A percentile compares a stretch with the other conserved stretches of the same genome.
These are phyloP conservation scores for Penicillium simplicissimum DNA, from an alignment of 495 filamentous ascomycete genomes.

Conservation along the genomic window DNA sequence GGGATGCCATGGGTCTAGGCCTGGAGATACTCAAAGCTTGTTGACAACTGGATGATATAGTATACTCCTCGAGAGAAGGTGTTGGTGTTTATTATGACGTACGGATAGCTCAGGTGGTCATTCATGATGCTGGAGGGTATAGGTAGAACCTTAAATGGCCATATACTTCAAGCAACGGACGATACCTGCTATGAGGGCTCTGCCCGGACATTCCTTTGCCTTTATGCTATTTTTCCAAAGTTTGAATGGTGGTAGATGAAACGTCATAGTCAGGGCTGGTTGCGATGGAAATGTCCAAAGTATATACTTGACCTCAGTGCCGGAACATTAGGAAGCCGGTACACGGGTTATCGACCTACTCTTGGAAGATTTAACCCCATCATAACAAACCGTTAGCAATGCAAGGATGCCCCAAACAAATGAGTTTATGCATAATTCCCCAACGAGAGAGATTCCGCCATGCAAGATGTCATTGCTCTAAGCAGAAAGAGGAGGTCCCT, in stretches of 20 bases:
- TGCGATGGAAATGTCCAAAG: background rate
- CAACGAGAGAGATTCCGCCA: background rate
- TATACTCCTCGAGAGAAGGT: too few relatives aligned
- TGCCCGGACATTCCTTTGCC: background rate
- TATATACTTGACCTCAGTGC: background rate
- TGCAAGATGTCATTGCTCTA: constrained; percentile 11
- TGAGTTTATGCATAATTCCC: background rate
- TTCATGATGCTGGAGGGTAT: background rate
- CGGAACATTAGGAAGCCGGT: background rate
- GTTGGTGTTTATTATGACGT: background rate
- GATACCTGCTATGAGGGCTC: background rate
- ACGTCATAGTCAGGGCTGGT: background rate
- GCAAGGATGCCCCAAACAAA: background rate
- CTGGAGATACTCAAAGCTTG: background rate
- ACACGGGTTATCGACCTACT: too few relatives aligned
- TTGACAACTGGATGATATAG: too few relatives aligned
- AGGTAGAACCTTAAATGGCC: background rate
- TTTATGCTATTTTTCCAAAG: background rate
- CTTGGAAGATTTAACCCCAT: background rate
- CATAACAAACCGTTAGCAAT: background rate
- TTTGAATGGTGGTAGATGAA: background rate
- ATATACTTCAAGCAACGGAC: background rate
- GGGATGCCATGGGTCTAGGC: background rate
- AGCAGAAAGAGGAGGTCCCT: background rate
- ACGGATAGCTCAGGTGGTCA: too few relatives aligned